Percentiles rank a stretch among this genome's conserved stretches.
Conservation (phyloP, 805 yeast genomes). For the Metschnikowia orientalis region DNA sequence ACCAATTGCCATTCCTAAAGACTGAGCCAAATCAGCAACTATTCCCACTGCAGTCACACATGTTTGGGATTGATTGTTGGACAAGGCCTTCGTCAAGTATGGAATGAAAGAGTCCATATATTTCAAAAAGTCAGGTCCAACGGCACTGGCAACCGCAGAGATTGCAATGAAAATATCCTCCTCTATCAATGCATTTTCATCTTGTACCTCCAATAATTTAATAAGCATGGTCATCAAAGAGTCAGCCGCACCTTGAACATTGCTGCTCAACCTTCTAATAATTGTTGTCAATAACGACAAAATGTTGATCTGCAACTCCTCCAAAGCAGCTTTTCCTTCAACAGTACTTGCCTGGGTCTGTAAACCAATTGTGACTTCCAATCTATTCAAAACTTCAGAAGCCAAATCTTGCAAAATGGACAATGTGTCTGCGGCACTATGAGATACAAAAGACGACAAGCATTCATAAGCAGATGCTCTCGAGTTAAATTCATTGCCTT, state of each 20-base stretch:
- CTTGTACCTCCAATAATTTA: constrained; percentile 54
- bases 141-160: constrained; percentile 81
- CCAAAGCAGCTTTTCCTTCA: constrained; percentile 75
- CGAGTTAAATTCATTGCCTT: constrained; percentile 80
- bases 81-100: constrained; percentile 70
- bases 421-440: constrained; percentile 66
- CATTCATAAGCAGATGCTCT: constrained; percentile 98
- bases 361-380: constrained; percentile 63
- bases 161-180: constrained; percentile 93
- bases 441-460: constrained; percentile 72
- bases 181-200: constrained; percentile 75
- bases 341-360: constrained; percentile 50
- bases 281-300: constrained; percentile 76
- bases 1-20: constrained; percentile 67
- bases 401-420: constrained; percentile 70
- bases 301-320: constrained; percentile 82
- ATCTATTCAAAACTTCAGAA: constrained; percentile 63
- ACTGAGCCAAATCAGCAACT: constrained; percentile 90
- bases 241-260: constrained; percentile 69
- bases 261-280: constrained; percentile 71
- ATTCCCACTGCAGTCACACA: constrained; percentile 91
- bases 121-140: constrained; percentile 64
- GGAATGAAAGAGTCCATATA: constrained; percentile 85
- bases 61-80: constrained; percentile 77
- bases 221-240: constrained; percentile 79